A percentile compares a stretch with the other conserved stretches of the same genome.
Evolutionary conservation across 2,329 filamentous ascomycete genomes (phyloP).

Genomic region (Aspergillus latus): DNA sequence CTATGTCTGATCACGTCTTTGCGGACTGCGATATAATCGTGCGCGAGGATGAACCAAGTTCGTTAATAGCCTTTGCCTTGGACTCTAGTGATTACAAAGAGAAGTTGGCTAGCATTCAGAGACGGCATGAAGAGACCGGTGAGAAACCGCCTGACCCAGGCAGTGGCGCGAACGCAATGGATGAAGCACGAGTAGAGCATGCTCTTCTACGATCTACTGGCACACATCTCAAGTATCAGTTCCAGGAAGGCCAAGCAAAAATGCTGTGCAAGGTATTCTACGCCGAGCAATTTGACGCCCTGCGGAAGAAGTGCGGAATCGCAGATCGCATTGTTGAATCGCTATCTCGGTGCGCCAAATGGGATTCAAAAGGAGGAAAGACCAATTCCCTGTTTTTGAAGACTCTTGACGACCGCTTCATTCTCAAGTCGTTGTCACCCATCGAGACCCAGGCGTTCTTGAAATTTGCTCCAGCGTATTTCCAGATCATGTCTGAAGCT

Average conservation of each 20-base stretch:
- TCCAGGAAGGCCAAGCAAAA: conserved; percentile 86
- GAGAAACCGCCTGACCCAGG: conserved; percentile 25
- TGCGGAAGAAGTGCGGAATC: conserved; percentile 88
- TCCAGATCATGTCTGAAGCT: conserved; percentile 93
- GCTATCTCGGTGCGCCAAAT: conserved; percentile 90
- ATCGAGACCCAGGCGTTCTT: conserved; percentile 93
- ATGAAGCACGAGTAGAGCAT: conserved; percentile 77
- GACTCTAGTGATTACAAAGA: conserved; percentile 82
- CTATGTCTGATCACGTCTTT: conserved; percentile 88
- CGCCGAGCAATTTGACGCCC: conserved; percentile 93
- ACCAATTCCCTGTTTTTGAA: conserved; percentile 97
- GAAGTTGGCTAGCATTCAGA: conserved; percentile 63
- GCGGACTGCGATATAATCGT: conserved; percentile 96
- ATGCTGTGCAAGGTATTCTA: conserved; percentile 99
- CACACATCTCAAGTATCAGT: conserved; percentile 94
- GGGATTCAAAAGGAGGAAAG: conserved; percentile 97
- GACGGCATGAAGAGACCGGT: conserved; percentile 33
- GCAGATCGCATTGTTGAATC: conserved; percentile 94
- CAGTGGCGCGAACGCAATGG: conserved; percentile 43
- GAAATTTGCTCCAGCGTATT: conserved; percentile 94
- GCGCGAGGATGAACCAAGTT: conserved; percentile 94
- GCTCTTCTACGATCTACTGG: conserved; percentile 81
- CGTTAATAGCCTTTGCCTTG: conserved; percentile 88
- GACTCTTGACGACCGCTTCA: conserved; percentile 89
- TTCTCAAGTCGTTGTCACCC: conserved; percentile 85